Conservation (phyloP, 768 basidiomycete species). For the Hericium coralloides region DNA sequence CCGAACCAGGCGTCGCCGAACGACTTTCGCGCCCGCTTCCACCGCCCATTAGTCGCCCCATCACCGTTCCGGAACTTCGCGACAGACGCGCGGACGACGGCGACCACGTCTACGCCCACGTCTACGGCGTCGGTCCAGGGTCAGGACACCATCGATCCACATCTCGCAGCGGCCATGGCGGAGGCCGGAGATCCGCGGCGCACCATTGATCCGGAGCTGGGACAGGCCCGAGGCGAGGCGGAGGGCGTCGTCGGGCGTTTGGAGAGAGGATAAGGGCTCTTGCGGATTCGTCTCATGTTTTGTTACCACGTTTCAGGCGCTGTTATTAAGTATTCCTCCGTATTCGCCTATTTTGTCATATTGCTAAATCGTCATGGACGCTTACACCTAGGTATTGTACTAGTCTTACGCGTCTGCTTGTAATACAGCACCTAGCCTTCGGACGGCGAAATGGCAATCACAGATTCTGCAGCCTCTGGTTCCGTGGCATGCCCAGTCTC, state of each 20-base stretch:
- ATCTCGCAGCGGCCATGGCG: conserved; percentile 8
- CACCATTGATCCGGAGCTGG: conserved; percentile 23
- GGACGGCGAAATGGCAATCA: too few species aligned
- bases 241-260: conserved; percentile 24
- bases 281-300: background rate
- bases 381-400: background rate
- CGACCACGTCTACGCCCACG: conserved; percentile 5
- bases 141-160: conserved; percentile 16
- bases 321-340: background rate
- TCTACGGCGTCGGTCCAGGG: conserved; percentile 1
- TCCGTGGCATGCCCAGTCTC: too few species aligned
- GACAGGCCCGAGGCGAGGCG: conserved; percentile 27
- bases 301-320: background rate
- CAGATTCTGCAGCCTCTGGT: too few species aligned
- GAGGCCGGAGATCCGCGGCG: background rate
- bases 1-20: conserved; percentile 21
- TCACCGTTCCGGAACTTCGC: conserved; percentile 41
- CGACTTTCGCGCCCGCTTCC: conserved; percentile 62
- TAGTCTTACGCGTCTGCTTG: background rate
- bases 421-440: background rate
- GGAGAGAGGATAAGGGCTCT: conserved; percentile 13
- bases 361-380: background rate
- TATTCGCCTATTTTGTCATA: background rate
- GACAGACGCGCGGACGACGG: conserved; percentile 7
- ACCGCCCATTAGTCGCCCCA: conserved; percentile 48